Base-by-base conservation (phyloP, 1,284 basidiomycete species). In the Tausonia pullulans region DNA sequence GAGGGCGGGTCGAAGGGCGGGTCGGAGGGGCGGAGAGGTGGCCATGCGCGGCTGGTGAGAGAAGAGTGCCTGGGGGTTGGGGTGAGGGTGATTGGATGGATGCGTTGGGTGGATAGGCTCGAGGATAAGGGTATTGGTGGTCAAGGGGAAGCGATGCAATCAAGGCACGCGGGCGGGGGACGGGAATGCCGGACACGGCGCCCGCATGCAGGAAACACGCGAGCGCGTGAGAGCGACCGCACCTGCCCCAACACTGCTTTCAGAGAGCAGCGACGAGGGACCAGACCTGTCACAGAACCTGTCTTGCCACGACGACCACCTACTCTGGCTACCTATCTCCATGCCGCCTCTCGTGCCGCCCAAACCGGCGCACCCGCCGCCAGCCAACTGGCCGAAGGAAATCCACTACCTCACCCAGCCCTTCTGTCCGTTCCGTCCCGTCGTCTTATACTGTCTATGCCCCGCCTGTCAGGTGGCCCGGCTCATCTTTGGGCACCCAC, bases 381-480 rank as follows among this genome's bases (percentile, higher is more conserved):
- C 65, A 6, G 45, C 61, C 16, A 66, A 66, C 58, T 66, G 65
- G 65, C 65, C 65, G 7, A 2, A 56, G 3, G 65, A 66, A 11
- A 43, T 66, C 45, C 41, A 50, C 57, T 66, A 63, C 46, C 61
- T 66, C n/a, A 58, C 52, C n/a, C 58, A 48, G 27, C 63, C 63
- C 8, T 51, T 56, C 49, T 60, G 3, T 43, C 11, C 44, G 6
- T 41, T 39, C 6, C 43, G 39, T 13, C 54, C 41, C 14, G 39
- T 11, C 13, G 40, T 3, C 4, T n/a, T 5, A 7, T 56, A 43
- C 55, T 44, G 40, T 27, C 27, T 27, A 27, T 27, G 27, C 27
- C 27, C 27, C 27, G 27, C 27, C 27, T 27, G 27, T 27, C 27
- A 27, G 27, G 27, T 27, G 27, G 27, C 27, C 27, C 27, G 27